Percentiles rank a stretch among this genome's conserved stretches.
Evolutionary conservation across 1,139 yeast species (phyloP).

Genomic region (Waltiozyma sp.): DNA sequence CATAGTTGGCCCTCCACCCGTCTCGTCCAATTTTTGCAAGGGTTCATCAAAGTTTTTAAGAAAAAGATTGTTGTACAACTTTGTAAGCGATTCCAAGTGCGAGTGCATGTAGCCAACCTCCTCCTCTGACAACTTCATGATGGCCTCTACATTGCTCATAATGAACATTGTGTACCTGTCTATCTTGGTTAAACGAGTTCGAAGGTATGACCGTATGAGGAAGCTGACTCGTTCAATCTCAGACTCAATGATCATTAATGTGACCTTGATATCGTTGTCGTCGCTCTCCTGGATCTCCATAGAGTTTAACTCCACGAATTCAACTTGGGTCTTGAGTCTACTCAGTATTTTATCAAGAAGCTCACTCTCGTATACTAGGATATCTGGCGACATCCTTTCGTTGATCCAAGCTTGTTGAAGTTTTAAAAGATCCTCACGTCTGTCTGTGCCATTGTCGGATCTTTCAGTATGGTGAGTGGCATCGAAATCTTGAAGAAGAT

Average conservation of each 20-base stretch:
- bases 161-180: slow-evolving; percentile 58
- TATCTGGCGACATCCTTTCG: slow-evolving; percentile 78
- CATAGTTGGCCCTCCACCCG: slow-evolving; percentile 69
- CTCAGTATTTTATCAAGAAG: slow-evolving; percentile 47
- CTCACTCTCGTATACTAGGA: slow-evolving; percentile 57
- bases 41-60: slow-evolving; percentile 56
- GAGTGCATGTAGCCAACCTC: slow-evolving; percentile 55
- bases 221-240: slow-evolving; percentile 84
- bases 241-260: slow-evolving; percentile 76
- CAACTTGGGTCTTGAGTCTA: slow-evolving; percentile 60
- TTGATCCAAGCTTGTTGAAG: slow-evolving; percentile 66
- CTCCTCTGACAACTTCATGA: slow-evolving; percentile 34
- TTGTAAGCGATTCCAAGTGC: slow-evolving; percentile 55
- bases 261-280: slow-evolving; percentile 64
- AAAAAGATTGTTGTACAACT: slow-evolving; percentile 59
- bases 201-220: slow-evolving; percentile 63
- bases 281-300: slow-evolving; percentile 32
- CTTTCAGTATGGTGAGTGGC: slow-evolving; percentile 7
- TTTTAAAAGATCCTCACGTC: slow-evolving; percentile 25
- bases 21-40: slow-evolving; percentile 67
- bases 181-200: slow-evolving; percentile 61
- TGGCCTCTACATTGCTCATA: slow-evolving; percentile 17
- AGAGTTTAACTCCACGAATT: slow-evolving; percentile 51
- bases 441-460: slow-evolving; percentile 9
- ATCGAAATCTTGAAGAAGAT: slow-evolving; percentile 57